These are phyloP conservation scores for Sugiyamaella neomexicana DNA, from an alignment of 1,139 yeast genomes.

Conservation along the genomic window DNA sequence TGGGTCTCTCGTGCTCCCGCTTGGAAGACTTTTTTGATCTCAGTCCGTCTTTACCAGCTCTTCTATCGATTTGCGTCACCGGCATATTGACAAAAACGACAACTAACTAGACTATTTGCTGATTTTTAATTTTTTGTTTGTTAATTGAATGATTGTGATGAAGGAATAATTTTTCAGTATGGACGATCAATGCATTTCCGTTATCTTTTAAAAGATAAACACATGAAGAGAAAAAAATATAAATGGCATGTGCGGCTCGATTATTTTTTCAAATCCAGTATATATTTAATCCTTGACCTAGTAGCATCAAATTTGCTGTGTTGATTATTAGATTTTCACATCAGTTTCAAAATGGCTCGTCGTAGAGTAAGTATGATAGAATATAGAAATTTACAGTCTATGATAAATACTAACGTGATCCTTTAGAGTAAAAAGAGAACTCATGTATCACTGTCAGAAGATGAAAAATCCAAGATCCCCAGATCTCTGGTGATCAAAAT, in stretches of 20 bases:
- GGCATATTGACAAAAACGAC: constrained; percentile 2
- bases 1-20: not conserved
- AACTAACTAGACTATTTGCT: no score
- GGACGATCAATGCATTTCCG: constrained; percentile 3
- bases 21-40: constrained; percentile 5
- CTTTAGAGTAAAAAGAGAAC: constrained; percentile 69
- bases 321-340: not conserved
- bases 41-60: constrained; percentile 1
- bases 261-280: constrained; percentile 8
- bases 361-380: constrained; percentile 46
- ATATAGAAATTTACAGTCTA: constrained; percentile 14
- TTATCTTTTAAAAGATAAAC: constrained; percentile 13
- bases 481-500: constrained; percentile 90
- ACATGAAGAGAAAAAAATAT: not conserved
- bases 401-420: not conserved
- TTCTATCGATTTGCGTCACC: constrained; percentile 3
- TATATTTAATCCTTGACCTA: not conserved
- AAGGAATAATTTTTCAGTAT: constrained; percentile 4
- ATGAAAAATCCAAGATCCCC: constrained; percentile 73
- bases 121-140: no score
- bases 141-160: not conserved
- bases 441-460: constrained; percentile 66
- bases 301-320: not conserved
- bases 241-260: constrained; percentile 7
- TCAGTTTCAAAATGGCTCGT: constrained; percentile 45